Evolutionary conservation across 805 yeast genomes (phyloP).

Genomic region (Lipomyces orientalis): DNA sequence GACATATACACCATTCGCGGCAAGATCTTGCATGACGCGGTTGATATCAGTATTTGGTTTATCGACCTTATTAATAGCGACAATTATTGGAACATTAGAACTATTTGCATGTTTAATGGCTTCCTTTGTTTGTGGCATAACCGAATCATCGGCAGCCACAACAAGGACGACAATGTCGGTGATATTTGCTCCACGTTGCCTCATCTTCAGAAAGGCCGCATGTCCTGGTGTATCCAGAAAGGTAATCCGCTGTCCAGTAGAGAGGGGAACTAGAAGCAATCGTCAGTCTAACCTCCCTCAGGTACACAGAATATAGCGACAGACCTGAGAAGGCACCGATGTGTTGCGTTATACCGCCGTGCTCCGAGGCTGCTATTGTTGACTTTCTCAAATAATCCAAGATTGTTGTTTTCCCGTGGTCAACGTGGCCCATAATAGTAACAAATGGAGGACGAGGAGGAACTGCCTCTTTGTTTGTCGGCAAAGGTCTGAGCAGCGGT

Average conservation of each 20-base stretch:
- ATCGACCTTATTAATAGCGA: slow-evolving; percentile 93
- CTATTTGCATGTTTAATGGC: slow-evolving; percentile 91
- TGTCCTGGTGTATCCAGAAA: slow-evolving; percentile 98
- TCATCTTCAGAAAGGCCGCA: slow-evolving; percentile 94
- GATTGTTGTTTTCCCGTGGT: slow-evolving; percentile 96
- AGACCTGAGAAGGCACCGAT: slow-evolving; percentile 85
- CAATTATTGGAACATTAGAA: slow-evolving; percentile 81
- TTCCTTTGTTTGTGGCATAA: slow-evolving; percentile 96
- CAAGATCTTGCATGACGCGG: slow-evolving; percentile 76
- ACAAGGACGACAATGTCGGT: slow-evolving; percentile 92
- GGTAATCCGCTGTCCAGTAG: slow-evolving; percentile 78
- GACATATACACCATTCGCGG: slow-evolving; percentile 76
- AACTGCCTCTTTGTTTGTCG: slow-evolving; percentile 54
- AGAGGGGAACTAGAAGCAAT: slow-evolving; percentile 60
- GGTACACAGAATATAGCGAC: not conserved
- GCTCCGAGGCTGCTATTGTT: slow-evolving; percentile 80
- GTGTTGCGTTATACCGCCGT: slow-evolving; percentile 97
- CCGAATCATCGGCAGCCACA: slow-evolving; percentile 96
- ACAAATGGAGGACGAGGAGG: slow-evolving; percentile 89
- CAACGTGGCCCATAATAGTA: slow-evolving; percentile 98
- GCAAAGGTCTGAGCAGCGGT: slow-evolving; percentile 40
- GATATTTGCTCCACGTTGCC: slow-evolving; percentile 93
- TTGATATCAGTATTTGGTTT: slow-evolving; percentile 76
- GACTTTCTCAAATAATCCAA: slow-evolving; percentile 86
- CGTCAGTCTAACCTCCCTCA: not conserved